phyloP scores from a whole-genome alignment of 352 stramenopile species.

The Globisporangium canariense region DNA sequence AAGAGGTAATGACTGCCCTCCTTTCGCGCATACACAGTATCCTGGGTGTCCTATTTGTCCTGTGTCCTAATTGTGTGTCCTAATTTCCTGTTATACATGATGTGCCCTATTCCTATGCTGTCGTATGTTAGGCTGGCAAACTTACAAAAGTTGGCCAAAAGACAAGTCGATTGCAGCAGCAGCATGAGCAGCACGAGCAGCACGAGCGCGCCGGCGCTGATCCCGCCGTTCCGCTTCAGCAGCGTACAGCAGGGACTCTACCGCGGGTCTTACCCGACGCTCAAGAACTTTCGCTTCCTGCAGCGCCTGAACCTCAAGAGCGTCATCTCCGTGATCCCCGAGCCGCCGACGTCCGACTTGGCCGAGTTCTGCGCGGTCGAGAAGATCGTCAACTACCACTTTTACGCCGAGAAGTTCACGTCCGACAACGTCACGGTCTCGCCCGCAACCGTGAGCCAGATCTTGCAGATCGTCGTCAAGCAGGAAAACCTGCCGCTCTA shows the following conservation, averaged over 20 bases:
- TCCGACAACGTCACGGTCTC: slow-evolving; percentile 85
- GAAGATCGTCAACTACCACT: slow-evolving; percentile 70
- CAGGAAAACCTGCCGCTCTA: slow-evolving; percentile 80
- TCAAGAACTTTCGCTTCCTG: slow-evolving; percentile 87
- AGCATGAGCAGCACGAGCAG: slow-evolving; percentile 20
- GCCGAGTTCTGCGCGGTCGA: slow-evolving; percentile 68
- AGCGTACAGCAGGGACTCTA: slow-evolving; percentile 79
- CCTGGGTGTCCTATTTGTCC: too few species aligned
- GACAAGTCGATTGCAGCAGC: neutral
- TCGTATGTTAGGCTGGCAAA: too few species aligned
- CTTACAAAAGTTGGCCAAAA: too few species aligned
- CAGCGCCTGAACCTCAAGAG: slow-evolving; percentile 69
- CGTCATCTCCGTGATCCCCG: slow-evolving; percentile 77
- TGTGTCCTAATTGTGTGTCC: too few species aligned
- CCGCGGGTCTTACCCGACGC: slow-evolving; percentile 77
- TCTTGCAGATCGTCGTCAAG: slow-evolving; percentile 76
- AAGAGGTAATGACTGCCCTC: too few species aligned
- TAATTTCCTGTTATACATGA: too few species aligned
- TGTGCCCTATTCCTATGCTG: too few species aligned
- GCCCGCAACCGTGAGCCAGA: slow-evolving; percentile 64
- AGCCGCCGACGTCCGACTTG: slow-evolving; percentile 74
- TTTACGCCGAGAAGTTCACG: slow-evolving; percentile 87
- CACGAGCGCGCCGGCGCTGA: slow-evolving; percentile 62
- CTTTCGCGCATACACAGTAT: too few species aligned
- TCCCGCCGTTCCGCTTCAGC: slow-evolving; percentile 87